Conservation (phyloP, 495 filamentous ascomycete species). For the Podospora conica region DNA sequence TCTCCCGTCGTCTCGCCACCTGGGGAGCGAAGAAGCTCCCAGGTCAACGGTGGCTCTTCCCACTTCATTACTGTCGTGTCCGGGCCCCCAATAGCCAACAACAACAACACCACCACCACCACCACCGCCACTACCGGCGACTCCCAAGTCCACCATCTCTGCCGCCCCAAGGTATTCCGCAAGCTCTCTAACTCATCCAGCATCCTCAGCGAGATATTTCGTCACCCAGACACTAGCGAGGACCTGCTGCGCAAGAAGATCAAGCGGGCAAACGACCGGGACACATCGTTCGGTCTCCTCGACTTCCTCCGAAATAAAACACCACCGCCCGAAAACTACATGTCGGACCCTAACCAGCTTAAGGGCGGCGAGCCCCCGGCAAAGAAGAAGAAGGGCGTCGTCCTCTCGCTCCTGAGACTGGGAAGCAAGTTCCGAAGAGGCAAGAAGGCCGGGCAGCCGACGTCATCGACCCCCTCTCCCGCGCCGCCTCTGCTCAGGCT, state of each 20-base stretch:
- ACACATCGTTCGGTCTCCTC: constrained; percentile 25
- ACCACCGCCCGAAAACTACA: constrained; percentile 32
- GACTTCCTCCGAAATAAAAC: constrained; percentile 40
- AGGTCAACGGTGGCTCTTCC: neutral
- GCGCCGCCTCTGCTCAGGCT: constrained; percentile 29
- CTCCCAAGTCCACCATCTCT: constrained; percentile 7
- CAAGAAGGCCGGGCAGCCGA: constrained; percentile 2
- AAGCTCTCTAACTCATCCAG: constrained; percentile 17
- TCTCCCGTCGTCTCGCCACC: neutral
- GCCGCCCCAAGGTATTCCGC: constrained; percentile 16
- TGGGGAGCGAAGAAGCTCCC: neutral
- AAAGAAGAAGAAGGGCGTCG: constrained; percentile 10
- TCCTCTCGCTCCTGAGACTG: too few relatives aligned
- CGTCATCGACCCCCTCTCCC: neutral
- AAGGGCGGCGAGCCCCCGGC: neutral
- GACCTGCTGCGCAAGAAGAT: constrained; percentile 15
- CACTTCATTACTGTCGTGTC: neutral
- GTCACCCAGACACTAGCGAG: constrained; percentile 20
- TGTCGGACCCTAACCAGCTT: constrained; percentile 30
- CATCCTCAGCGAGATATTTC: constrained; percentile 23
- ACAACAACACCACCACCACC: neutral
- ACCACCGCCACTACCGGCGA: neutral
- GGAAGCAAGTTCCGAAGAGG: constrained; percentile 3
- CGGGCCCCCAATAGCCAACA: neutral
- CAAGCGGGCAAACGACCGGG: constrained; percentile 18